Evolutionary conservation across 2,329 filamentous ascomycete species (phyloP).

Genomic region (Cladophialophora immunda): DNA sequence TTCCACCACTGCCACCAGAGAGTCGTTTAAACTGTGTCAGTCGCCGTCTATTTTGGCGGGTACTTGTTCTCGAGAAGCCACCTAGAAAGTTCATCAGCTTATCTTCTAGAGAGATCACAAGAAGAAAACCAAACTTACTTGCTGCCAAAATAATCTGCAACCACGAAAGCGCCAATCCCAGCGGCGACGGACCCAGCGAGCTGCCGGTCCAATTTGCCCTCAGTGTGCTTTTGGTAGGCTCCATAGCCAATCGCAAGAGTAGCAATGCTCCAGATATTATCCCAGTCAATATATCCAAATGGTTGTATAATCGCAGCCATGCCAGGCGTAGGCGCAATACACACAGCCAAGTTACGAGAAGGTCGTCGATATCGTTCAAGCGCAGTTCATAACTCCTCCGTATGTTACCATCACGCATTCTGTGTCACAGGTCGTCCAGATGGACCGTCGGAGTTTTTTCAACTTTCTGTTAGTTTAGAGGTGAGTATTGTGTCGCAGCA

Average conservation of each 20-base stretch:
- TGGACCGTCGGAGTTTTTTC: slow-evolving; percentile 49
- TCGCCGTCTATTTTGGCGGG: slow-evolving; percentile 52
- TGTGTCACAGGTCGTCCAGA: too few relatives aligned
- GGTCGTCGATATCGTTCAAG: too few relatives aligned
- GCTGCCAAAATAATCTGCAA: slow-evolving; percentile 59
- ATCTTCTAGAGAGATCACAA: slow-evolving; percentile 8
- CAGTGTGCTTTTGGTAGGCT: slow-evolving; percentile 56
- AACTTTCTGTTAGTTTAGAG: slow-evolving; percentile 30
- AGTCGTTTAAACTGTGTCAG: slow-evolving; percentile 1
- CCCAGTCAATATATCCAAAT: too few relatives aligned
- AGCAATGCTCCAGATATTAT: slow-evolving; percentile 50
- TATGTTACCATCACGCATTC: too few relatives aligned
- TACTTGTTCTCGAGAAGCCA: slow-evolving; percentile 62
- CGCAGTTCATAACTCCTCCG: too few relatives aligned
- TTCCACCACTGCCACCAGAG: slow-evolving; percentile 9
- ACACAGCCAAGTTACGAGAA: too few relatives aligned
- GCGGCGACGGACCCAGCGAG: slow-evolving; percentile 54
- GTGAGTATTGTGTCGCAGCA: slow-evolving; percentile 63
- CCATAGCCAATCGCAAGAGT: slow-evolving; percentile 55
- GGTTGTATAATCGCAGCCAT: too few relatives aligned
- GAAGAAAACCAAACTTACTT: slow-evolving; percentile 48
- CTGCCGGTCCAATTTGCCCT: slow-evolving; percentile 57
- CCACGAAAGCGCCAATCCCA: slow-evolving; percentile 54
- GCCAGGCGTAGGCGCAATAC: too few relatives aligned
- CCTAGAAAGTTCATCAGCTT: slow-evolving; percentile 43